These are phyloP conservation scores for Tuber umbilicatum DNA, from an alignment of 495 filamentous ascomycete genomes.

Conservation along the genomic window DNA sequence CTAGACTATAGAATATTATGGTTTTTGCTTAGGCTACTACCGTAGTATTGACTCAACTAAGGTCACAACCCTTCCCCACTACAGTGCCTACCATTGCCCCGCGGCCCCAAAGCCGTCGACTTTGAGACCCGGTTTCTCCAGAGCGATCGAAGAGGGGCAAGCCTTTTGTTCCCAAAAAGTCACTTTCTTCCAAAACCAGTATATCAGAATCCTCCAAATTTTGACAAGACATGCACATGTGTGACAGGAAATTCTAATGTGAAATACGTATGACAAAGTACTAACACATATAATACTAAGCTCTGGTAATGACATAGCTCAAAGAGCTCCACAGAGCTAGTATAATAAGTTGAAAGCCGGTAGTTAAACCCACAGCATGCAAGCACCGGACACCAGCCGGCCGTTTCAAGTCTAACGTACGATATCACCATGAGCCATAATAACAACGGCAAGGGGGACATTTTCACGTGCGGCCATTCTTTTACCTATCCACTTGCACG, in stretches of 20 bases:
- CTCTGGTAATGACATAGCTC: neutral
- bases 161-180: neutral
- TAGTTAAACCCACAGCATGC: neutral
- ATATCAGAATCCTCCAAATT: neutral
- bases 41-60: neutral
- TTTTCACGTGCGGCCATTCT: neutral
- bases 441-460: neutral
- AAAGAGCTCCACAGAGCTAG: neutral
- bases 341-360: neutral
- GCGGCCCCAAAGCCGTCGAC: neutral
- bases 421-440: neutral
- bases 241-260: neutral
- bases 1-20: no score
- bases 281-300: neutral
- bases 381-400: neutral
- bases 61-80: neutral
- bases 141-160: neutral
- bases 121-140: neutral
- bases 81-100: neutral
- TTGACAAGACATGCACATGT: neutral
- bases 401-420: neutral
- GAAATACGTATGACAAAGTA: neutral
- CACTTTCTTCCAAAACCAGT: neutral
- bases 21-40: neutral
- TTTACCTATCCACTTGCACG: neutral